Conservation (phyloP, 306 rosid species). For the Senna tora region DNA sequence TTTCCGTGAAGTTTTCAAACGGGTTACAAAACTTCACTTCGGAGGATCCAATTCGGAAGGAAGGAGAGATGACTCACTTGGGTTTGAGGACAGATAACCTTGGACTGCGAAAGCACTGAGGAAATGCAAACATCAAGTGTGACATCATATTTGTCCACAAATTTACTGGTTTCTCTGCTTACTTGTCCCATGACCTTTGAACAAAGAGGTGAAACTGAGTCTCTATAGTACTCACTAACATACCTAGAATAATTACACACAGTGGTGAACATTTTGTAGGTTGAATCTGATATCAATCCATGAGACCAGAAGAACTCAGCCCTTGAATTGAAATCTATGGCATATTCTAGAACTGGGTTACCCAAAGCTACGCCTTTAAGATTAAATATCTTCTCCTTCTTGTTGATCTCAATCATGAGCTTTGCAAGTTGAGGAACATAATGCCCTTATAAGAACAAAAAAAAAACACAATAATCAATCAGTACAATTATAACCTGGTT, state of each 20-base stretch:
- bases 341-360: constrained; percentile 55
- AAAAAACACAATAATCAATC: background rate
- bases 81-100: constrained; percentile 56
- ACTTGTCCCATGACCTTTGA: constrained; percentile 71
- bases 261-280: constrained; percentile 49
- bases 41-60: too few relatives aligned
- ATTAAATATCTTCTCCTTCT: constrained; percentile 56
- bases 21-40: too few relatives aligned
- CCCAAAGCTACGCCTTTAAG: constrained; percentile 74
- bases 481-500: too few relatives aligned
- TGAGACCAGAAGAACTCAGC: constrained; percentile 65
- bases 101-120: constrained; percentile 67
- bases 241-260: constrained; percentile 57
- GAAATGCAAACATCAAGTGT: constrained; percentile 85
- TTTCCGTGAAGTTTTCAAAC: too few relatives aligned
- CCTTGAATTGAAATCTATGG: constrained; percentile 52
- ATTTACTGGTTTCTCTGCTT: constrained; percentile 72
- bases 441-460: constrained; percentile 55
- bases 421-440: constrained; percentile 83
- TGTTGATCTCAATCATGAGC: constrained; percentile 61
- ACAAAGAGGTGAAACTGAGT: constrained; percentile 54
- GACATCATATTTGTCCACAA: constrained; percentile 76
- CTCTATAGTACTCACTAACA: constrained; percentile 50
- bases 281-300: constrained; percentile 54
- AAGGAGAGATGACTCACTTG: constrained; percentile 43